Base-by-base conservation (phyloP, 768 basidiomycete genomes). In the Leccinum broughii region DNA sequence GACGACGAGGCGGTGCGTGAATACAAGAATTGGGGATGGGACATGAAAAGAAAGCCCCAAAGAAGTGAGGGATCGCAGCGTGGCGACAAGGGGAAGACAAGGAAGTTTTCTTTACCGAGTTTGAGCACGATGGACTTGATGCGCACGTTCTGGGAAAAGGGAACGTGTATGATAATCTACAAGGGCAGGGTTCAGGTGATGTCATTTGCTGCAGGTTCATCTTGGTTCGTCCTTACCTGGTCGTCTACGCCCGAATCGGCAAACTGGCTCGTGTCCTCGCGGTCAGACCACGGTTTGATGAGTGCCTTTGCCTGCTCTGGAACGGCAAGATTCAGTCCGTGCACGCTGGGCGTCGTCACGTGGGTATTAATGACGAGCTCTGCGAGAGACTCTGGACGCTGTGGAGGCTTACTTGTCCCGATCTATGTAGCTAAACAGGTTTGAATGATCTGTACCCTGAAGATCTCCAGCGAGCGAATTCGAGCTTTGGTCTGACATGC, bases 231-330 rank as follows among this genome's bases (percentile, higher is more conserved):
- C 60, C 78, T 53, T 61, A 90, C 92, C 83, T 94, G 90, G 68
- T 94, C 92, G 64, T 94, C 92, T 14, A 93, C 92, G 34, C 85
- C 87, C 0, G 92, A 93, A 20, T 93, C 88, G 14, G 85, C 86
- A 61, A 77, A 93, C 63, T 78, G 80, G 3, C 74, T 74, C 11
- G 82, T 86, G 54, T 88, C 85, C 24, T 93, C 89, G 50, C 92
- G 78, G 65, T 89, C 80, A 58, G 87, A 82, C 92, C 92, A 94
- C 3, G 88, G 85, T 72, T 94, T 94, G 62, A 94, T 88, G 39
- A 92, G 73, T 14, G 77, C 82, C 63, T 84, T 86, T 1, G 92
- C 92, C 65, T 88, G 82, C 70, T 93, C 92, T 26, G 92, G 92
- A n/a, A 91, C 81, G 6, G 83, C 81, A 56, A 93, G 75, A 69